Percentiles rank a stretch among this genome's conserved stretches.
phyloP scores from a whole-genome alignment of 352 stramenopile species.

The Phytophthora macrochlamydospora region DNA sequence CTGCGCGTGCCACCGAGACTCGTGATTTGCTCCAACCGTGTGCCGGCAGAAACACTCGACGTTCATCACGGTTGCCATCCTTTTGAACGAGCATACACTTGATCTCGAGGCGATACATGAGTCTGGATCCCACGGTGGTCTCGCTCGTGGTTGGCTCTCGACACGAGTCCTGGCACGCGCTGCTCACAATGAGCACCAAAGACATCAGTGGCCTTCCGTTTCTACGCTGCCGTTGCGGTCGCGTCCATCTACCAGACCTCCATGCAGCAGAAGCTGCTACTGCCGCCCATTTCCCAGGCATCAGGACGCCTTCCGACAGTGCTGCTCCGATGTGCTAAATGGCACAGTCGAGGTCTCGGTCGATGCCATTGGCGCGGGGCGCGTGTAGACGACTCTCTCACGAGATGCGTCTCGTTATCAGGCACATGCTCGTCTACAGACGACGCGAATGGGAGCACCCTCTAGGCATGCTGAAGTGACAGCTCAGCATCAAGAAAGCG shows the following conservation, averaged over 20 bases:
- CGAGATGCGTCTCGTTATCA: slow-evolving; percentile 26
- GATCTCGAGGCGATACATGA: slow-evolving; percentile 16
- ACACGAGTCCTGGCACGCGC: slow-evolving; percentile 29
- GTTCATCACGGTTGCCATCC: slow-evolving; percentile 14
- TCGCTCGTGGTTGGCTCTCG: slow-evolving; percentile 25
- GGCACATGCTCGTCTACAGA: slow-evolving; percentile 4
- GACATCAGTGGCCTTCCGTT: not conserved
- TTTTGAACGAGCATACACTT: slow-evolving; percentile 25
- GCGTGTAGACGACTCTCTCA: slow-evolving; percentile 12
- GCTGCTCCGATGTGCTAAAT: too few species aligned
- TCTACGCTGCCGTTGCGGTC: not conserved
- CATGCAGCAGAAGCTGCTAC: not conserved
- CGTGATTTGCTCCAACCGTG: slow-evolving; percentile 29
- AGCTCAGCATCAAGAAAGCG: slow-evolving; percentile 19
- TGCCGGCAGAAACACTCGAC: slow-evolving; percentile 2
- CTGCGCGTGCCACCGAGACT: slow-evolving; percentile 19
- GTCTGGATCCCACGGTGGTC: slow-evolving; percentile 24
- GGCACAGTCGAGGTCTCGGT: not conserved
- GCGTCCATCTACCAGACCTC: not conserved
- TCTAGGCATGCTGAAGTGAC: not conserved
- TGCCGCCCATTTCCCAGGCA: not conserved
- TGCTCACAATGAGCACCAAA: slow-evolving; percentile 18
- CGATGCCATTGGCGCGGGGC: slow-evolving; percentile 23
- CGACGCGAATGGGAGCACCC: slow-evolving; percentile 6
- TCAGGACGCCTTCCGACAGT: not conserved